These are phyloP conservation scores for Clathrospora elynae DNA, from an alignment of 2,329 filamentous ascomycete species.

Conservation along the genomic window DNA sequence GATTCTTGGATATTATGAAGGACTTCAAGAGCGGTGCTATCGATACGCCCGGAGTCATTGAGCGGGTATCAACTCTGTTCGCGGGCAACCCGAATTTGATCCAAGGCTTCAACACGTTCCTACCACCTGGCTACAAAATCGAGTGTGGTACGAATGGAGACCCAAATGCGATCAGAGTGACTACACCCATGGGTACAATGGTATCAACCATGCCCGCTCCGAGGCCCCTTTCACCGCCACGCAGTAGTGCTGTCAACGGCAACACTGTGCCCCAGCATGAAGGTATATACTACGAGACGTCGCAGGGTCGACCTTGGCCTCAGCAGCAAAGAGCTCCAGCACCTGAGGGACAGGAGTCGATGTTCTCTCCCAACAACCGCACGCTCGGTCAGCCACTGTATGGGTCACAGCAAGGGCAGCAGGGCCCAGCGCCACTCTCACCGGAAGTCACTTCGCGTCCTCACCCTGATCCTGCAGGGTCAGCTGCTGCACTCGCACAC, in stretches of 20 bases:
- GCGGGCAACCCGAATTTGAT: conserved; percentile 94
- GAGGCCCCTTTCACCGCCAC: conserved; percentile 53
- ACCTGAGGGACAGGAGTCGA: conserved; percentile 44
- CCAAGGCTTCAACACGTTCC: conserved; percentile 97
- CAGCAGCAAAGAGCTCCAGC: conserved; percentile 38
- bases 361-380: conserved; percentile 54
- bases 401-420: conserved; percentile 42
- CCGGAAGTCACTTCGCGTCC: conserved; percentile 44
- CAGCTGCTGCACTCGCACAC: conserved; percentile 57
- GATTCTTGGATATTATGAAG: conserved; percentile 98
- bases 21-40: conserved; percentile 99
- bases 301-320: conserved; percentile 49
- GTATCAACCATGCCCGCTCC: conserved; percentile 77
- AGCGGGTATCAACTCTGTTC: conserved; percentile 92
- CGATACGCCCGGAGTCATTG: conserved; percentile 96
- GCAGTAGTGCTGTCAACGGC: conserved; percentile 61
- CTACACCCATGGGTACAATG: conserved; percentile 96
- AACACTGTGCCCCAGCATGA: conserved; percentile 54
- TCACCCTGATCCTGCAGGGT: conserved; percentile 45
- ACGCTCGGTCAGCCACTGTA: conserved; percentile 49
- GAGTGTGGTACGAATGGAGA: conserved; percentile 94
- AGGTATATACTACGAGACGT: conserved; percentile 43
- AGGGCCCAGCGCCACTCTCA: conserved; percentile 43
- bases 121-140: conserved; percentile 93
- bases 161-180: conserved; percentile 94